Conservation (phyloP, 768 basidiomycete genomes). For the Trichaptum fuscoviolaceum region DNA sequence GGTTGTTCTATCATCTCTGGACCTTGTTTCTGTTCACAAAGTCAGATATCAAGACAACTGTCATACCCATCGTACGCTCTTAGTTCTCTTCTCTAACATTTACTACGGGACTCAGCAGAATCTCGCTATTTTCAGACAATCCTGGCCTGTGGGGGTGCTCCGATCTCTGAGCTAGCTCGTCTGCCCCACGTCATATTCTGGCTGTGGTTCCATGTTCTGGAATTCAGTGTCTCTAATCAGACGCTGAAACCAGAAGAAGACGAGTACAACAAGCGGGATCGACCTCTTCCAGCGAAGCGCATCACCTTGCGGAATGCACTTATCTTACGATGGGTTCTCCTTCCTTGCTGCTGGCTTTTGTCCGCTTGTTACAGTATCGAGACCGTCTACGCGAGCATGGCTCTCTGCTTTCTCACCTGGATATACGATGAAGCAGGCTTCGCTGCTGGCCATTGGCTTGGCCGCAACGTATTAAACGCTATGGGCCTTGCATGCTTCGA, state of each 20-base stretch:
- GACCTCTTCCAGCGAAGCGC: constrained; percentile 40
- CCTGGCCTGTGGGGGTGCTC: constrained; percentile 15
- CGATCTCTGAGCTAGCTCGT: constrained; percentile 6
- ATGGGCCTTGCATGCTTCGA: constrained; percentile 33
- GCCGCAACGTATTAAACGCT: constrained; percentile 35
- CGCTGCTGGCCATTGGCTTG: constrained; percentile 31
- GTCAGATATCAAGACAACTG: constrained; percentile 29
- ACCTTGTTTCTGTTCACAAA: constrained; percentile 30
- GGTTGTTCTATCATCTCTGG: not conserved
- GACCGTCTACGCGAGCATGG: constrained; percentile 28
- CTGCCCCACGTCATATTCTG: constrained; percentile 22
- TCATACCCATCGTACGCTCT: constrained; percentile 29
- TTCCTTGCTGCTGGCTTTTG: constrained; percentile 29
- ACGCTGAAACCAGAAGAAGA: constrained; percentile 38
- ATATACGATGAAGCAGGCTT: constrained; percentile 36
- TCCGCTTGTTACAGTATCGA: constrained; percentile 28
- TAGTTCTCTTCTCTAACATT: not conserved
- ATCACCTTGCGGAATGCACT: constrained; percentile 31
- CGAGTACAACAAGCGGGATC: constrained; percentile 36
- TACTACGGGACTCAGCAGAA: not conserved
- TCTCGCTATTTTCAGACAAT: constrained; percentile 8
- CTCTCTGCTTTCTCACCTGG: constrained; percentile 26
- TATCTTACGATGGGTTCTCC: constrained; percentile 31
- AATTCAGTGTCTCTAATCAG: constrained; percentile 42
- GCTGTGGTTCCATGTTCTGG: constrained; percentile 42